Evolutionary conservation across 73 alveolate genomes (phyloP).

Genomic region (Blepharisma stoltei): DNA sequence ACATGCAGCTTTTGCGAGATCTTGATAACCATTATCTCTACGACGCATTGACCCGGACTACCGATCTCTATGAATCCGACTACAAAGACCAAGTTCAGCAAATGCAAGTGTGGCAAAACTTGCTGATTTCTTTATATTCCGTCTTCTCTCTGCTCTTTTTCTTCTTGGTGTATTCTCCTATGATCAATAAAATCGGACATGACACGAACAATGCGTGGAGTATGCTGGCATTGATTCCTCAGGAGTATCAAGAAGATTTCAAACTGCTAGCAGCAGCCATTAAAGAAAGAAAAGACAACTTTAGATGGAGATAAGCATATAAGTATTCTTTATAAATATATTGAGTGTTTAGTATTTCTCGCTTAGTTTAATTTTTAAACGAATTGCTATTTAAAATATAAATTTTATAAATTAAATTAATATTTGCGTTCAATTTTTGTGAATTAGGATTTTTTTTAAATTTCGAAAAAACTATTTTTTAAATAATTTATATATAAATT

Average conservation of each 20-base stretch:
- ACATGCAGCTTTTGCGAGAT: background rate
- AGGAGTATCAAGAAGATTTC: background rate
- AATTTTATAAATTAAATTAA: no score
- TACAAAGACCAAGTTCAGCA: background rate
- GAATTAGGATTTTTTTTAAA: no score
- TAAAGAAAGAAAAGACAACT: background rate
- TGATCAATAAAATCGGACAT: background rate
- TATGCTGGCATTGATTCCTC: background rate
- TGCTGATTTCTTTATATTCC: background rate
- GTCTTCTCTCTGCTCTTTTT: background rate
- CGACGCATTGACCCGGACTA: background rate
- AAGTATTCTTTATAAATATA: no score
- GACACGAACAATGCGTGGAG: conserved; percentile 15
- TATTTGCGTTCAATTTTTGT: no score
- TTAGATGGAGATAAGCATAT: background rate
- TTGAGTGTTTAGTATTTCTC: no score
- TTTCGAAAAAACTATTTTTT: no score
- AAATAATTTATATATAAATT: no score
- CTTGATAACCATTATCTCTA: background rate
- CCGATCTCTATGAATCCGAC: background rate
- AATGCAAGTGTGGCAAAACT: background rate
- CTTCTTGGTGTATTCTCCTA: conserved; percentile 11
- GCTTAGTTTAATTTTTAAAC: no score
- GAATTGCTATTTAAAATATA: no score
- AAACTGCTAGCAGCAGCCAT: background rate